Conservation (phyloP, 805 yeast species). For the Clavispora santaluciae region DNA sequence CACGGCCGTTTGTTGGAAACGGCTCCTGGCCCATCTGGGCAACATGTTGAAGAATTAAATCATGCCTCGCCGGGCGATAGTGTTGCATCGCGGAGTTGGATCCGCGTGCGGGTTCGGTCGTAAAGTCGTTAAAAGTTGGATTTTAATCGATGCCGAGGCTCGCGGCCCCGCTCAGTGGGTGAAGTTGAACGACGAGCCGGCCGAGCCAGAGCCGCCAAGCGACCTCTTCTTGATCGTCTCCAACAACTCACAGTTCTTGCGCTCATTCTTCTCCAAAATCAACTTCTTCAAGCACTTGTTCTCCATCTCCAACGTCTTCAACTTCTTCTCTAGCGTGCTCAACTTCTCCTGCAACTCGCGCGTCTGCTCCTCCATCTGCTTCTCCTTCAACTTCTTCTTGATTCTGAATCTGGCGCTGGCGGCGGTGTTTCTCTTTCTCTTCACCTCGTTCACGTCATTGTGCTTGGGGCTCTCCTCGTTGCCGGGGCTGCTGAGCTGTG, state of each 20-base stretch:
- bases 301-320: constrained; percentile 89
- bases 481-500: neutral
- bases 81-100: constrained; percentile 17
- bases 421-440: constrained; percentile 83
- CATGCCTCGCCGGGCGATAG: constrained; percentile 9
- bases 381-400: constrained; percentile 88
- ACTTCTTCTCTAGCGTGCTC: constrained; percentile 59
- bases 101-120: constrained; percentile 15
- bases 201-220: constrained; percentile 12
- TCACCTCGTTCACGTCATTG: constrained; percentile 43
- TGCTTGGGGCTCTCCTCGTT: neutral
- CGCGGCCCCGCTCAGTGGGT: constrained; percentile 20
- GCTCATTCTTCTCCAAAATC: constrained; percentile 69
- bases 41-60: constrained; percentile 9
- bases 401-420: constrained; percentile 92
- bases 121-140: constrained; percentile 36
- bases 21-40: neutral
- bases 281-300: constrained; percentile 77
- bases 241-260: constrained; percentile 24
- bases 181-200: constrained; percentile 20
- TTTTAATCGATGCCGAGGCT: constrained; percentile 23
- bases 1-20: constrained; percentile 13
- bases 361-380: constrained; percentile 77
- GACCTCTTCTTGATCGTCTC: constrained; percentile 25
- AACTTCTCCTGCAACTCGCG: constrained; percentile 70